phyloP scores from a whole-genome alignment of 192 early-diverging fungal species.

The Borealophlyctis nickersoniae region DNA sequence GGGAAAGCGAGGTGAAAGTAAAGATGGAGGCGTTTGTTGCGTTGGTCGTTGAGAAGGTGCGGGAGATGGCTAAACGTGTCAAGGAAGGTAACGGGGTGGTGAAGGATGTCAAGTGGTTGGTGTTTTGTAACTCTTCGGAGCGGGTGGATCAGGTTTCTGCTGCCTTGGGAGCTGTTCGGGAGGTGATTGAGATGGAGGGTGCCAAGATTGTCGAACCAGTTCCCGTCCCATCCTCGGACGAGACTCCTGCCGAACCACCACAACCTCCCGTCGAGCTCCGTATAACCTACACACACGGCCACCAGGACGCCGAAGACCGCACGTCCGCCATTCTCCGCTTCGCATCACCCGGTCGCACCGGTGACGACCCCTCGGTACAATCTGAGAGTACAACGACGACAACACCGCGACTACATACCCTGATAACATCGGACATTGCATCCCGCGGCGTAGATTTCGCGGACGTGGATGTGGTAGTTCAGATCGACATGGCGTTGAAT shows the following conservation, averaged over 20 bases:
- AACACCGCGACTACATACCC: conserved; percentile 23
- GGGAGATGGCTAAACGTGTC: too few relatives aligned
- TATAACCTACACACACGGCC: conserved; percentile 13
- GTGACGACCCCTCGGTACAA: background rate
- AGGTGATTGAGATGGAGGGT: background rate
- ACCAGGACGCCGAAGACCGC: background rate
- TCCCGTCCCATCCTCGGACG: too few relatives aligned
- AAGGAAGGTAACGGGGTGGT: too few relatives aligned
- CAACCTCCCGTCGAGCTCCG: conserved; percentile 3
- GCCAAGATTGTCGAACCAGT: conserved; percentile 11
- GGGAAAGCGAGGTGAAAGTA: too few relatives aligned
- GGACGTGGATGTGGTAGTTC: conserved; percentile 72
- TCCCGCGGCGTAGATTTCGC: conserved; percentile 89
- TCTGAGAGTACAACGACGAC: background rate
- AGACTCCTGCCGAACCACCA: too few relatives aligned
- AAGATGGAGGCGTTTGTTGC: too few relatives aligned
- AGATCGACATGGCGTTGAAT: conserved; percentile 80
- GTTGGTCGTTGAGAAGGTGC: too few relatives aligned
- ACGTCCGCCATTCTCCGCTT: conserved; percentile 6
- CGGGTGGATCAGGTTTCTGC: conserved; percentile 7
- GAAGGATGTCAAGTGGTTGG: conserved; percentile 27
- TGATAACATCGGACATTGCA: conserved; percentile 84
- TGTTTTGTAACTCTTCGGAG: conserved; percentile 17
- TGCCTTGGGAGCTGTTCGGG: background rate
- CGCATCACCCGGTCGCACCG: background rate